Conservation (phyloP, 2,329 filamentous ascomycete species). For the Colletotrichum godetiae region DNA sequence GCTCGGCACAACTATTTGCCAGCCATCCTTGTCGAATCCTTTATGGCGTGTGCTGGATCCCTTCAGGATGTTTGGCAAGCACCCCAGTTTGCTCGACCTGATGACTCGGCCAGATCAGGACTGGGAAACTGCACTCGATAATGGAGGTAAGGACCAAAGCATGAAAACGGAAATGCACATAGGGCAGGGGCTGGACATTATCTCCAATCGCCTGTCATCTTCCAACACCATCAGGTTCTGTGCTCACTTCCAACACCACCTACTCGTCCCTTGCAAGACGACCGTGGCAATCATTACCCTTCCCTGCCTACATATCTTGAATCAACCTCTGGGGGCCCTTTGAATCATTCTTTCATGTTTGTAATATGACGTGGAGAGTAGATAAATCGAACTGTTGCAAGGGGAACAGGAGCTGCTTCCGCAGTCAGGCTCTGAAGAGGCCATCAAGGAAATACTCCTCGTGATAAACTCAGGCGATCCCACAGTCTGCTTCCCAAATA, state of each 20-base stretch:
- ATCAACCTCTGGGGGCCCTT: not conserved
- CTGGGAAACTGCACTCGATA: not conserved
- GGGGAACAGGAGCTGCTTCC: not conserved
- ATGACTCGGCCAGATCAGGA: not conserved
- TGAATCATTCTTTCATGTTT: not conserved
- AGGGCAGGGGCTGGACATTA: not conserved
- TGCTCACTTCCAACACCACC: not conserved
- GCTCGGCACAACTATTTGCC: not conserved
- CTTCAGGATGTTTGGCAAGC: not conserved
- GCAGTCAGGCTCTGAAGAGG: not conserved
- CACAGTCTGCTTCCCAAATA: not conserved
- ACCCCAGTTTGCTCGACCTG: not conserved
- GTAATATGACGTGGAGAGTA: not conserved
- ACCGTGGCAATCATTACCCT: not conserved
- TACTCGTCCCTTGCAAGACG: not conserved
- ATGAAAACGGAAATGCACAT: not conserved
- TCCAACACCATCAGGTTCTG: not conserved
- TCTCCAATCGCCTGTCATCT: not conserved
- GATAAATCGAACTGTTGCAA: not conserved
- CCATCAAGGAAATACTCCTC: not conserved
- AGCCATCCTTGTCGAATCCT: not conserved
- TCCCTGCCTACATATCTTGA: not conserved
- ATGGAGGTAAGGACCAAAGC: not conserved
- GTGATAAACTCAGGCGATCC: not conserved
- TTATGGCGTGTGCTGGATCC: not conserved